Evolutionary conservation across 768 basidiomycete species (phyloP).

Genomic region (Cystofilobasidium bisporidii): DNA sequence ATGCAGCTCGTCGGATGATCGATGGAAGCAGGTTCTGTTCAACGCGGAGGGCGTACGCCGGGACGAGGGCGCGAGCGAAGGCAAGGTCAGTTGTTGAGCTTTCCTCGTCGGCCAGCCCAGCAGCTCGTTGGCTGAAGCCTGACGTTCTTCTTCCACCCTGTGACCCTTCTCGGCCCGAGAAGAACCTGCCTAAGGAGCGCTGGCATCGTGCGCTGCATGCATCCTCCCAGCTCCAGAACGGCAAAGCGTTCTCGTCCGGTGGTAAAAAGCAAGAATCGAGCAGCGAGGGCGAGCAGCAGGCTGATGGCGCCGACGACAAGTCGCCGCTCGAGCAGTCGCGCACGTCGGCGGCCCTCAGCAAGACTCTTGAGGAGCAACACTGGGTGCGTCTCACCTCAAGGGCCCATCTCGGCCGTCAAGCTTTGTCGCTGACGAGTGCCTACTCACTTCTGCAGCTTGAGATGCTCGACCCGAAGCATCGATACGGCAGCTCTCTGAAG

Average conservation of each 20-base stretch:
- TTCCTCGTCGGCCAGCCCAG: no score
- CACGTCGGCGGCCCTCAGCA: neutral
- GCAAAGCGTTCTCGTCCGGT: neutral
- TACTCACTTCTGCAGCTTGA: constrained; percentile 29
- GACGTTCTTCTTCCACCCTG: neutral
- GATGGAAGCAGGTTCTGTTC: constrained; percentile 19
- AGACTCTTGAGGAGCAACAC: constrained; percentile 35
- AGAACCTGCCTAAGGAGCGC: constrained; percentile 15
- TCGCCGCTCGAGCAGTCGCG: neutral
- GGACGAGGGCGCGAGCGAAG: constrained; percentile 7
- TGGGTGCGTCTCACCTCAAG: constrained; percentile 28
- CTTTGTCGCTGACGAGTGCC: no score
- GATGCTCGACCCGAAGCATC: constrained; percentile 37
- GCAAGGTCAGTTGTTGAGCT: constrained; percentile 6
- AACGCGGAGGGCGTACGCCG: neutral
- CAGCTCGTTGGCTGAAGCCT: neutral
- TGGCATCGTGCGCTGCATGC: constrained; percentile 26
- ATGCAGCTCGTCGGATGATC: constrained; percentile 5
- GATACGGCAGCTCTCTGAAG: constrained; percentile 20
- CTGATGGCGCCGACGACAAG: neutral
- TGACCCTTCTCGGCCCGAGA: neutral
- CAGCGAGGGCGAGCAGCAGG: neutral
- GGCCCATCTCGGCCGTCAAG: constrained; percentile 16
- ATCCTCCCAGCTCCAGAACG: constrained; percentile 8
- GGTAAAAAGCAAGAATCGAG: no score